Percentiles rank a stretch among this genome's conserved stretches.
Conservation (phyloP, 2,329 filamentous ascomycete genomes). For the Xylaria sp. region DNA sequence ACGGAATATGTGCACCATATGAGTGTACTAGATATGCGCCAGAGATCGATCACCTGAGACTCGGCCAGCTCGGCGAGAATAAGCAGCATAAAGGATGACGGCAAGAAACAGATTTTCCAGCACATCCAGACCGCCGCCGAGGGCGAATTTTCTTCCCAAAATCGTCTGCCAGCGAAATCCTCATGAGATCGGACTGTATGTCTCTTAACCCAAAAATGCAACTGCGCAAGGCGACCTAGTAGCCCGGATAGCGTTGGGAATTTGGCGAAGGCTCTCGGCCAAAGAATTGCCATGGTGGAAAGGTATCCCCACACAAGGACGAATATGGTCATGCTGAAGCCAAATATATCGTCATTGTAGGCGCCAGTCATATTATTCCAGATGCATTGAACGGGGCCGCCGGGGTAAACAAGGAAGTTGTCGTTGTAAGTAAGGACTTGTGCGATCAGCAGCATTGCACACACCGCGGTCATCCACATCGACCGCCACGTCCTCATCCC, state of each 20-base stretch:
- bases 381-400: background rate
- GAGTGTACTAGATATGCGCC: background rate
- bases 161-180: background rate
- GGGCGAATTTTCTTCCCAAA: background rate
- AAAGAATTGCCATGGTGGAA: background rate
- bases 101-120: background rate
- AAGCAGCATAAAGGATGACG: background rate
- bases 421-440: conserved; percentile 4
- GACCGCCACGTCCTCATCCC: conserved; percentile 1
- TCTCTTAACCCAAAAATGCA: background rate
- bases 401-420: background rate
- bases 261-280: background rate
- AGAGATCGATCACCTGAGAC: background rate
- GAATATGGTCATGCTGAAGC: conserved; percentile 1
- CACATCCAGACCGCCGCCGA: background rate
- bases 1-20: background rate
- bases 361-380: conserved; percentile 1
- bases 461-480: background rate
- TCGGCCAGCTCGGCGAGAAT: background rate
- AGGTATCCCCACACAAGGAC: background rate
- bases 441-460: background rate
- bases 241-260: background rate
- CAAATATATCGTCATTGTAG: background rate
- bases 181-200: background rate
- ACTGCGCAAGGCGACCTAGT: background rate